Base-by-base conservation (phyloP, 306 rosid genomes). In the Medicago ruthenica region DNA sequence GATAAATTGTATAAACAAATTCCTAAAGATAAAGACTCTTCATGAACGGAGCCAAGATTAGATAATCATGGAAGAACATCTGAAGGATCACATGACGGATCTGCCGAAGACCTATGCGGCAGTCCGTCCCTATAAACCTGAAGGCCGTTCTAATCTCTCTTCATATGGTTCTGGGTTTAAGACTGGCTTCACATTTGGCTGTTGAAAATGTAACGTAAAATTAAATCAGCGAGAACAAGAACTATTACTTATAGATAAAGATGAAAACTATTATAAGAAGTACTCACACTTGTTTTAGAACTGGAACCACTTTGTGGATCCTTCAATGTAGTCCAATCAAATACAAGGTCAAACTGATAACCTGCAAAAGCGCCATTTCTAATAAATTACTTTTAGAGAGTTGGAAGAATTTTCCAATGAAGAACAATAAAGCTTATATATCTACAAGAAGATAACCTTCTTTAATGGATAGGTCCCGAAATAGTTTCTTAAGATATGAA, bases 281-380 rank as follows among this genome's bases (percentile, higher is more conserved):
- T 70, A 88, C 96, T 79, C 34, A 92, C 97, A 50, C 87, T 83
- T 53, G 89, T 27, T 82, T 91, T 88, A 37, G 97, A 91, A 78
- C 96, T 84, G 76, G 98, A 94, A 78, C 96, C 96, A 61, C 86
- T 86, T 79, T 88, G 96, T 4, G 94, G 98, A 85, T 94, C 86
- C 8, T 50, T 50, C 57, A n/a, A 15, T 50, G 6, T 50, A n/a
- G 57, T 50, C 20, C 57, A 50, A 50, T 50, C 57, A 15, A 50
- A 50, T 50, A 5, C 20, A 7, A 15, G 6, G 21, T 50, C 57
- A 50, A 6, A 94, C 75, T 94, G 97, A 81, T 88, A 90, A 18
- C 97, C 97, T 94, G 91, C 65, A 47, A 85, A 80, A 39, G 59
- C 12, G 57, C 42, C 50, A 74, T 31, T 62, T 78, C 13, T 21